Evolutionary conservation across 2,329 filamentous ascomycete species (phyloP), one percentile per base, ranked within the genome.

Genomic region (Sarocladiaceae sp.): DNA sequence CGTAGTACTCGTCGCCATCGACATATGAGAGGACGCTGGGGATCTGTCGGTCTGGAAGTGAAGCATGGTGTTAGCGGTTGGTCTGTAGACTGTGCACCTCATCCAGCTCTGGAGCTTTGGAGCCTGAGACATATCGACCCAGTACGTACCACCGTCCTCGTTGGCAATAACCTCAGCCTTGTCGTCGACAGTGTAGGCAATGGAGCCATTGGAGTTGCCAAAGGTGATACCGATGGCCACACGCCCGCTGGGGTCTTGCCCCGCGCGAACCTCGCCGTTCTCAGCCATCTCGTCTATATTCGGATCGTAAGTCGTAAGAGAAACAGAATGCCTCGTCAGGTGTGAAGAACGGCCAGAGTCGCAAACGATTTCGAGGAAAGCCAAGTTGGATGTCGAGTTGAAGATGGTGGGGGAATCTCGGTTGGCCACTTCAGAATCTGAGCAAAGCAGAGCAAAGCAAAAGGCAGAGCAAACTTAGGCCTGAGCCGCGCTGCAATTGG

Each of bases 81-180:
- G 3, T 31, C 11, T 3, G 9, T 3, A 18, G 23, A 16, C 40
- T n/a, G n/a, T n/a, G n/a, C n/a, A n/a, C n/a, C n/a, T n/a, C n/a
- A n/a, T n/a, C n/a, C n/a, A n/a, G n/a, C n/a, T n/a, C n/a, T n/a
- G n/a, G n/a, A n/a, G n/a, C n/a, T n/a, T n/a, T n/a, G n/a, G n/a
- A n/a, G n/a, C n/a, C n/a, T n/a, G n/a, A n/a, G n/a, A n/a, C n/a
- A n/a, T 9, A 9, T 16, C 33, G 33, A 34, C 15, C 19, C 26
- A 43, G 18, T 35, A 68, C 80, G 60, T 64, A 89, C 88, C 88
- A 75, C 93, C 93, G 62, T 97, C 93, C 73, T 97, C 93, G 70
- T 98, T 97, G 61, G 93, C 93, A 70, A 98, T 97, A 52, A 98
- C 91, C 65, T 96, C 88, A 52, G 89, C 84, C 74, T 94, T 95